Conservation (phyloP, 1,284 basidiomycete species). For the Quambalaria eucalypti region DNA sequence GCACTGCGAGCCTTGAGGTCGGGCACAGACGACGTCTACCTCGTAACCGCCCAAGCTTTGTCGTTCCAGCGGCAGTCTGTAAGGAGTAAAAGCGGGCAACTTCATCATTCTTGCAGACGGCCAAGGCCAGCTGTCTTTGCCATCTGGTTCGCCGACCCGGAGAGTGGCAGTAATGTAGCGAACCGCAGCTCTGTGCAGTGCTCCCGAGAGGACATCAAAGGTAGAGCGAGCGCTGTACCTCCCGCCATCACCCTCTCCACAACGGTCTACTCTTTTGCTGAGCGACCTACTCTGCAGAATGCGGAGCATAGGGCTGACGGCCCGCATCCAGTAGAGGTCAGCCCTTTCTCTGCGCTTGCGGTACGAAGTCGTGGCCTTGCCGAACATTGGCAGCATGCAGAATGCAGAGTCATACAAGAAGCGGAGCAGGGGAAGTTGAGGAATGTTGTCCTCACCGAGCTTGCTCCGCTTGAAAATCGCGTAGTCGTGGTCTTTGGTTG, state of each 20-base stretch:
- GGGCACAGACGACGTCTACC: slow-evolving; percentile 21
- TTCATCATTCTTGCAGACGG: slow-evolving; percentile 33
- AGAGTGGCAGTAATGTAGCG: slow-evolving; percentile 33
- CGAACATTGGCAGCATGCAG: slow-evolving; percentile 38
- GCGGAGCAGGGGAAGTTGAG: slow-evolving; percentile 29
- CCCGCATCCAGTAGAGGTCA: slow-evolving; percentile 25
- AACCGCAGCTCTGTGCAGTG: slow-evolving; percentile 25
- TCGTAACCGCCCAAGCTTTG: slow-evolving; percentile 36
- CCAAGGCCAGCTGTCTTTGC: slow-evolving; percentile 17
- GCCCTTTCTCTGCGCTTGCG: slow-evolving; percentile 21
- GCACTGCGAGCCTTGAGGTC: neutral
- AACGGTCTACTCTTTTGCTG: slow-evolving; percentile 30
- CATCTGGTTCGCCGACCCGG: slow-evolving; percentile 2
- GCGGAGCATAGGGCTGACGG: slow-evolving; percentile 30
- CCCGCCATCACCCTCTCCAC: slow-evolving; percentile 38
- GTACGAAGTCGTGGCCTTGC: neutral
- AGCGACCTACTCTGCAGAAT: slow-evolving; percentile 33
- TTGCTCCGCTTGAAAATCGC: neutral
- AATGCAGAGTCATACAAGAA: slow-evolving; percentile 41
- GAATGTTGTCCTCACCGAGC: neutral
- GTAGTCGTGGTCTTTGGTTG: neutral
- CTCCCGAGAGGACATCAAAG: slow-evolving; percentile 11
- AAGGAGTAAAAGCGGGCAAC: slow-evolving; percentile 34
- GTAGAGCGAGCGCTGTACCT: slow-evolving; percentile 28
- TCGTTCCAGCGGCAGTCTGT: slow-evolving; percentile 31